phyloP scores from a whole-genome alignment of 805 yeast species.

The Yarrowia bubula region DNA sequence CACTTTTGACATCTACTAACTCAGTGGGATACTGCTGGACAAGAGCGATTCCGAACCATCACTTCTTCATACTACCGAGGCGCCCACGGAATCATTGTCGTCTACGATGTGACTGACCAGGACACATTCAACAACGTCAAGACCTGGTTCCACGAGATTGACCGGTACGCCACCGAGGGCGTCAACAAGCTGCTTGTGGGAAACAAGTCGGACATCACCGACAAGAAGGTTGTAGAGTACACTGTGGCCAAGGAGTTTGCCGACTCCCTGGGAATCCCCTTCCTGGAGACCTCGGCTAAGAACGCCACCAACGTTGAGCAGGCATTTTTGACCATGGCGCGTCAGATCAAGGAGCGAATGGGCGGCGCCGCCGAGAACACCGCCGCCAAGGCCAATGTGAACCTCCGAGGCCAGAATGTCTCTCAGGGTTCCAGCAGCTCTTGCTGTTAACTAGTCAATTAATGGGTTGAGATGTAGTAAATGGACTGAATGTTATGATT shows the following conservation, averaged over 20 bases:
- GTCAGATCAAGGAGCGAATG: conserved; percentile 96
- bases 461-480: conserved; percentile 25
- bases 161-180: conserved; percentile 96
- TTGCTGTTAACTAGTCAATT: conserved; percentile 41
- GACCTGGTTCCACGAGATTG: conserved; percentile 98
- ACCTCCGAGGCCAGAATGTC: conserved; percentile 44
- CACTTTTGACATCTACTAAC: background rate
- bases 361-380: conserved; percentile 53
- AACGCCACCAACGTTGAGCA: conserved; percentile 96
- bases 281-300: conserved; percentile 93
- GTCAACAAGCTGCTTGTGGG: conserved; percentile 95
- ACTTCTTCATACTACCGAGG: conserved; percentile 98
- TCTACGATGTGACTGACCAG: conserved; percentile 96
- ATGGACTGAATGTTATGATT: conserved; percentile 23
- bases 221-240: conserved; percentile 92
- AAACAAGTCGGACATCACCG: conserved; percentile 90
- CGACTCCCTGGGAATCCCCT: conserved; percentile 89
- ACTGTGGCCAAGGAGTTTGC: conserved; percentile 97
- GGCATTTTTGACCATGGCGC: conserved; percentile 97
- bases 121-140: conserved; percentile 83
- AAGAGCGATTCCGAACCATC: conserved; percentile 96
- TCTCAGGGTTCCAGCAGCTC: conserved; percentile 42
- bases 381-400: conserved; percentile 44
- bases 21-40: conserved; percentile 97
- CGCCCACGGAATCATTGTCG: conserved; percentile 97